Evolutionary conservation across 2,329 filamentous ascomycete species (phyloP).

Genomic region (Botryotinia calthae): DNA sequence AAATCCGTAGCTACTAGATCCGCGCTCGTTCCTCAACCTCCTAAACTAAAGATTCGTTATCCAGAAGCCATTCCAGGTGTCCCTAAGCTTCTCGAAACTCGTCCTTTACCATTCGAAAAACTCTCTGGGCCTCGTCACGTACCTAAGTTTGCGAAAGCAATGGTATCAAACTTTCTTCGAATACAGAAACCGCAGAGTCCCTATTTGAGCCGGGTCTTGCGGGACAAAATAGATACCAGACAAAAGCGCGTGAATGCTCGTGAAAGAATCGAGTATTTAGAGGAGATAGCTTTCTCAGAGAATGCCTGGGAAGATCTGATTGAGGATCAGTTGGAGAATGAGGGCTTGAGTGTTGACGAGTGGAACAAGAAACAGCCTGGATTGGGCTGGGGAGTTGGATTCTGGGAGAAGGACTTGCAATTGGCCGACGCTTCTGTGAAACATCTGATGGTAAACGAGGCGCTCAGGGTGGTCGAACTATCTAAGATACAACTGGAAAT

Average conservation of each 20-base stretch:
- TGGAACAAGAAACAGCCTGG: conserved; percentile 19
- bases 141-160: conserved; percentile 56
- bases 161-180: conserved; percentile 62
- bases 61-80: conserved; percentile 37
- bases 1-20: conserved; percentile 19
- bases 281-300: conserved; percentile 51
- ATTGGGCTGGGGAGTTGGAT: conserved; percentile 14
- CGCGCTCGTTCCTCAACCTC: conserved; percentile 17
- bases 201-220: conserved; percentile 56
- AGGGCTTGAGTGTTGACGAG: conserved; percentile 8
- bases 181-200: conserved; percentile 63
- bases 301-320: conserved; percentile 48
- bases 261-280: conserved; percentile 39
- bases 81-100: conserved; percentile 49
- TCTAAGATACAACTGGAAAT: conserved; percentile 35
- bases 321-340: conserved; percentile 21
- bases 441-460: conserved; percentile 33
- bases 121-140: conserved; percentile 55
- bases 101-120: conserved; percentile 49
- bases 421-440: conserved; percentile 13
- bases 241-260: conserved; percentile 43
- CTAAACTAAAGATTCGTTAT: conserved; percentile 21
- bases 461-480: conserved; percentile 42
- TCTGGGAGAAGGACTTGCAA: conserved; percentile 16
- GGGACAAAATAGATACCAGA: conserved; percentile 49